Percentiles rank a stretch among this genome's conserved stretches.
Evolutionary conservation across 331 rosid species (phyloP).

Genomic region (Saraca asoca): DNA sequence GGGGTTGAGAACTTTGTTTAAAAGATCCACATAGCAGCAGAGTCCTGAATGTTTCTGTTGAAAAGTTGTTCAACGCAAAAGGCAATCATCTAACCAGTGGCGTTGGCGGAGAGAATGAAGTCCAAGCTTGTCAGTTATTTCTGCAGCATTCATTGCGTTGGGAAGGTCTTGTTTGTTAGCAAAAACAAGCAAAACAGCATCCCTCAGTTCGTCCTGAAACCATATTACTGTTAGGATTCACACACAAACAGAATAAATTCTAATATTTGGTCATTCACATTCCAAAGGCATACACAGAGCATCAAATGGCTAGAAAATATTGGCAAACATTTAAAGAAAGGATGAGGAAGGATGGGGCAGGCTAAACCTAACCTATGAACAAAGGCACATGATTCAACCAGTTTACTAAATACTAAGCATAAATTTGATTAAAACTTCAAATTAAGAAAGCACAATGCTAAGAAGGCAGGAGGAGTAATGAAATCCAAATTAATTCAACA

Average conservation of each 20-base stretch:
- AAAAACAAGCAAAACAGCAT: constrained; percentile 94
- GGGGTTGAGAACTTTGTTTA: neutral
- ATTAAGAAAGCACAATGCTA: too few relatives aligned
- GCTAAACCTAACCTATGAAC: neutral
- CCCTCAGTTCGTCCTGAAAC: constrained; percentile 91
- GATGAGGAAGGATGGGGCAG: neutral
- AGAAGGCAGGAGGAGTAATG: neutral
- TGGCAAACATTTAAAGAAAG: neutral
- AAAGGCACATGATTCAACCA: neutral
- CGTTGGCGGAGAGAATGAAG: constrained; percentile 96
- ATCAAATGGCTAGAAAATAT: neutral
- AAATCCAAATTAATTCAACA: constrained; percentile 13
- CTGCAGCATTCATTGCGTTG: constrained; percentile 98
- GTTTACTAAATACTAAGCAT: neutral
- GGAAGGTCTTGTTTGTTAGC: constrained; percentile 99
- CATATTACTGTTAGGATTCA: constrained; percentile 30
- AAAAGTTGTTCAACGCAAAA: constrained; percentile 12
- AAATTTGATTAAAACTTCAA: neutral
- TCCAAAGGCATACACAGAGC: constrained; percentile 12
- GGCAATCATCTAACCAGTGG: constrained; percentile 66
- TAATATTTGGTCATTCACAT: constrained; percentile 4
- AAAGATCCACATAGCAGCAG: neutral
- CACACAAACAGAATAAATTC: constrained; percentile 18
- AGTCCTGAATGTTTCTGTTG: neutral
- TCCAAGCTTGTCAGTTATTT: constrained; percentile 94